These are phyloP conservation scores for Monosporascus cannonballus DNA, from an alignment of 2,329 filamentous ascomycete genomes.

Conservation along the genomic window DNA sequence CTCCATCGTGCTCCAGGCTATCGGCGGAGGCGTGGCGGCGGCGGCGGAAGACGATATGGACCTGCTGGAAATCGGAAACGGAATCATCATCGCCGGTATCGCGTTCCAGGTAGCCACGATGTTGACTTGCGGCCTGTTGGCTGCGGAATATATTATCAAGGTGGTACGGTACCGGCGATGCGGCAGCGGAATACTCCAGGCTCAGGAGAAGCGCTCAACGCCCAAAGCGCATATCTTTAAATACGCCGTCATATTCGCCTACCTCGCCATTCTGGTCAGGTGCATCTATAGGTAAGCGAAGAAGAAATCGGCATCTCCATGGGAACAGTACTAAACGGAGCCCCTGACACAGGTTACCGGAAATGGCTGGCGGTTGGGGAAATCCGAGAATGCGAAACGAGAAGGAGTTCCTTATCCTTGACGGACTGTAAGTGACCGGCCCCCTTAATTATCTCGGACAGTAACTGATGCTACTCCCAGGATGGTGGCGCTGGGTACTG, in stretches of 20 bases:
- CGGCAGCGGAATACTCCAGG: not conserved
- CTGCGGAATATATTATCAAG: not conserved
- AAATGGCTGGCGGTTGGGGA: conserved; percentile 1
- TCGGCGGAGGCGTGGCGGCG: not conserved
- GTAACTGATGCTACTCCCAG: not conserved
- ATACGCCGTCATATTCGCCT: not conserved
- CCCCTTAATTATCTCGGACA: not conserved
- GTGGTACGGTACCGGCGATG: not conserved
- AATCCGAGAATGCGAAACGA: conserved; percentile 1
- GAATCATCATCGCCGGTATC: not conserved
- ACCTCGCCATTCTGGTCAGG: not conserved
- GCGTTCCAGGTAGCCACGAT: not conserved
- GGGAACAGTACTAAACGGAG: not conserved
- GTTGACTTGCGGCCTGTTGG: not conserved
- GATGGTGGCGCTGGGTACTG: not conserved
- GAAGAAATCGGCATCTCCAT: not conserved
- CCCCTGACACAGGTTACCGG: not conserved
- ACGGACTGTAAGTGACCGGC: not conserved
- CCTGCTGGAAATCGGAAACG: not conserved
- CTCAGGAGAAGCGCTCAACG: not conserved
- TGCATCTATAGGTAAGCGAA: not conserved
- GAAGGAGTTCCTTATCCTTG: not conserved
- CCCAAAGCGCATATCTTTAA: not conserved
- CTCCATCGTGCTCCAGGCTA: conserved; percentile 1
- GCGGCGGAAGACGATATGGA: not conserved